Evolutionary conservation across 75 land plant species (phyloP).

Genomic region (Cunninghamia lanceolata): DNA sequence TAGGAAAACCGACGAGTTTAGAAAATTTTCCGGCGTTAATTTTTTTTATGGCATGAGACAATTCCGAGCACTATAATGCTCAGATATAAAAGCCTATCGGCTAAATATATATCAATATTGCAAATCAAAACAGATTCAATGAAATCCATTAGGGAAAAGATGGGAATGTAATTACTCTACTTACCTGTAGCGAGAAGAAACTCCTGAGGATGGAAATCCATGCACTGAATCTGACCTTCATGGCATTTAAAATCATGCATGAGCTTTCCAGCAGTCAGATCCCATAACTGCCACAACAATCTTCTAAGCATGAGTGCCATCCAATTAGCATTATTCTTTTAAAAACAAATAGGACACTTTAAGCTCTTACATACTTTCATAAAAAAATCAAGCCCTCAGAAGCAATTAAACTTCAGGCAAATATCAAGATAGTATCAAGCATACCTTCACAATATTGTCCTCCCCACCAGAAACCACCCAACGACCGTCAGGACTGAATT

Average conservation of each 20-base stretch:
- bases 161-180: background rate
- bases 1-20: no score
- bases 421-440: background rate
- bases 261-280: slow-evolving; percentile 94
- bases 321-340: background rate
- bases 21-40: no score
- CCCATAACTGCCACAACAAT: slow-evolving; percentile 68
- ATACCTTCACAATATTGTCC: slow-evolving; percentile 84
- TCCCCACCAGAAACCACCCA: slow-evolving; percentile 95
- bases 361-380: background rate
- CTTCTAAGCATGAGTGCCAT: background rate
- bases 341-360: background rate
- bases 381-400: background rate
- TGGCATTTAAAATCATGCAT: slow-evolving; percentile 89
- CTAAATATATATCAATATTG: background rate
- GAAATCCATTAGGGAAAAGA: background rate
- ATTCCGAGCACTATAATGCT: no score
- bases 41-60: no score
- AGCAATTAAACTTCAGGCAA: background rate
- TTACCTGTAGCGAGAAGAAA: slow-evolving; percentile 91
- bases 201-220: slow-evolving; percentile 94
- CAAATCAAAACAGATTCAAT: background rate
- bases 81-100: no score
- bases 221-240: slow-evolving; percentile 78
- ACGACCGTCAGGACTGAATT: slow-evolving; percentile 89